Percentiles rank a stretch among this genome's conserved stretches.
These are phyloP conservation scores for Suillus clintonianus DNA, from an alignment of 768 basidiomycete species.

Conservation along the genomic window DNA sequence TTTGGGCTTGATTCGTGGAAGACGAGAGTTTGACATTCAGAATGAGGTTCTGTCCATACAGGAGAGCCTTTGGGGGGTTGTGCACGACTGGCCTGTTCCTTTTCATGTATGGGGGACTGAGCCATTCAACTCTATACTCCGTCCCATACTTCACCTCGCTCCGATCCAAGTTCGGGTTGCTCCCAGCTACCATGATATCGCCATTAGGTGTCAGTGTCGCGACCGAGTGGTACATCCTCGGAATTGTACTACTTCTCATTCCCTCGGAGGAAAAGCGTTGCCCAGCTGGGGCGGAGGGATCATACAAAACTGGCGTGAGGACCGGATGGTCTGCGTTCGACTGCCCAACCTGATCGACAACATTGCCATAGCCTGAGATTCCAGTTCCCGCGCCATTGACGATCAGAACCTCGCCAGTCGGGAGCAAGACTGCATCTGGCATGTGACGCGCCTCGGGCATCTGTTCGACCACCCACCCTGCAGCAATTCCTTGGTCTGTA, in stretches of 20 bases:
- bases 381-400: conserved; percentile 77
- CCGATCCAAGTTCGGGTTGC: conserved; percentile 81
- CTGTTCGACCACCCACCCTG: conserved; percentile 73
- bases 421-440: conserved; percentile 81
- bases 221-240: conserved; percentile 81
- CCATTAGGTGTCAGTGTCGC: conserved; percentile 76
- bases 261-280: conserved; percentile 59
- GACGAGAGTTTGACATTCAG: conserved; percentile 46
- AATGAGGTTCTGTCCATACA: conserved; percentile 47
- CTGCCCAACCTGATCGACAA: conserved; percentile 62
- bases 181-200: conserved; percentile 77
- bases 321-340: conserved; percentile 81
- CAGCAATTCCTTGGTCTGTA: conserved; percentile 60
- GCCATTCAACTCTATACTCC: conserved; percentile 87
- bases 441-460: conserved; percentile 77
- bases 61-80: conserved; percentile 36
- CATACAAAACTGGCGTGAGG: conserved; percentile 69
- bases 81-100: conserved; percentile 56
- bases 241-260: conserved; percentile 66
- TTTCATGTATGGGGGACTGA: conserved; percentile 81
- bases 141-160: conserved; percentile 75
- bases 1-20: conserved; percentile 36
- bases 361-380: conserved; percentile 80
- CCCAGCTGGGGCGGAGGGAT: conserved; percentile 52
- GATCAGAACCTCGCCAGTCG: conserved; percentile 72